These are phyloP conservation scores for Smittium culicis DNA, from an alignment of 371 early-diverging fungal species.

Conservation along the genomic window DNA sequence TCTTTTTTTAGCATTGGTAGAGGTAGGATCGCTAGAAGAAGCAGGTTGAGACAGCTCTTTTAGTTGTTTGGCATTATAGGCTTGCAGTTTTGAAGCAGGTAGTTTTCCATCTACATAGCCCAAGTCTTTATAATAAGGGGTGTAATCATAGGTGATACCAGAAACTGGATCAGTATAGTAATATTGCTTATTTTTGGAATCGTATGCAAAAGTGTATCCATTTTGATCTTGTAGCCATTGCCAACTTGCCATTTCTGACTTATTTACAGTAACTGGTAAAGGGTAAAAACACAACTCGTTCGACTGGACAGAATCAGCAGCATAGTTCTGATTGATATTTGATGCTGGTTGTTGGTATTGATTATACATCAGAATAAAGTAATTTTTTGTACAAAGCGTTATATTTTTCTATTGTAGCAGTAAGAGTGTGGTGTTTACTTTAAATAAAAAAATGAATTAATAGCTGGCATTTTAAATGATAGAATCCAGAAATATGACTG, in stretches of 20 bases:
- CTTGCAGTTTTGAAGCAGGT: conserved; percentile 1
- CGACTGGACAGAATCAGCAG: not conserved
- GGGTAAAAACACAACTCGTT: not conserved
- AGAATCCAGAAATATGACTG: too few relatives aligned
- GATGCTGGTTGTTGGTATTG: not conserved
- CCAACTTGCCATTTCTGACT: conserved; percentile 4
- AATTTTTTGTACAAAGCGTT: too few relatives aligned
- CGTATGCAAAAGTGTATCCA: conserved; percentile 9
- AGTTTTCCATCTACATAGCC: conserved; percentile 7
- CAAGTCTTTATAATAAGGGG: conserved; percentile 16
- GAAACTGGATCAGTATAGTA: conserved; percentile 24
- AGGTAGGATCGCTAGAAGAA: not conserved
- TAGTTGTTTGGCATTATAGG: not conserved
- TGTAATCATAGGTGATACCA: conserved; percentile 15
- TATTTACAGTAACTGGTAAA: not conserved
- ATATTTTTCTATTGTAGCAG: too few relatives aligned
- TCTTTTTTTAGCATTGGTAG: conserved; percentile 26
- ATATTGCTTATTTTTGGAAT: conserved; percentile 14
- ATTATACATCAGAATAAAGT: not conserved
- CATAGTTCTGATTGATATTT: not conserved
- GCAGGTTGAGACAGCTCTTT: not conserved
- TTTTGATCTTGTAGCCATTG: conserved; percentile 8
- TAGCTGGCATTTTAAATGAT: too few relatives aligned
- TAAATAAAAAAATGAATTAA: too few relatives aligned
- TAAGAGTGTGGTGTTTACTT: too few relatives aligned